Conservation (phyloP, 2,329 filamentous ascomycete species). For the Xenoacremonium recifei region DNA sequence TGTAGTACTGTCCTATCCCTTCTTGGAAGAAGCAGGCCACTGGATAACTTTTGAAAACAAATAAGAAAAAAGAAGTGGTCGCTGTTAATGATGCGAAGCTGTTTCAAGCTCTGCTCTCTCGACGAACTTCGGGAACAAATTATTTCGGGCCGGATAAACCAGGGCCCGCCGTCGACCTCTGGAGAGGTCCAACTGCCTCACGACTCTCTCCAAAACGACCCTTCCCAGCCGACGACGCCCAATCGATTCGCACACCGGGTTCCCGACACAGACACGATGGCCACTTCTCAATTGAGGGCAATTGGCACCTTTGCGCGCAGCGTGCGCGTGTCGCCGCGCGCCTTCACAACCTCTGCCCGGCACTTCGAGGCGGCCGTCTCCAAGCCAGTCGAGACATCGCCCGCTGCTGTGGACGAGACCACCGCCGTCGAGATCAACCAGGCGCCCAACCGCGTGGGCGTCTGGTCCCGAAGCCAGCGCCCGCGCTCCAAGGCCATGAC, state of each 20-base stretch:
- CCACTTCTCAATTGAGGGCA: slow-evolving; percentile 46
- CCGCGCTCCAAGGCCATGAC: slow-evolving; percentile 82
- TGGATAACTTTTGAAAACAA: too few relatives aligned
- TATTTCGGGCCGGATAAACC: slow-evolving; percentile 25
- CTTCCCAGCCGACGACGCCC: slow-evolving; percentile 20
- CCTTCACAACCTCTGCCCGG: slow-evolving; percentile 48
- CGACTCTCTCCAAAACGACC: slow-evolving; percentile 15
- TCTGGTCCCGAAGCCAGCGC: slow-evolving; percentile 87
- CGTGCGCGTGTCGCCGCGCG: slow-evolving; percentile 42
- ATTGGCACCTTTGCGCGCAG: slow-evolving; percentile 43
- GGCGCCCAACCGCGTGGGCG: slow-evolving; percentile 77
- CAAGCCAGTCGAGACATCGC: slow-evolving; percentile 39
- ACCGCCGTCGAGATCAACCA: slow-evolving; percentile 59
- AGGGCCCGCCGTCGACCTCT: slow-evolving; percentile 11
- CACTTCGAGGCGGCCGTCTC: slow-evolving; percentile 43
- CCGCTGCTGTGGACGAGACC: slow-evolving; percentile 42
- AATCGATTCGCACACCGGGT: slow-evolving; percentile 26
- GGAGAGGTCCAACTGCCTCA: slow-evolving; percentile 22
- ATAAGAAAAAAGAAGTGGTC: not conserved
- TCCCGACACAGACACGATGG: slow-evolving; percentile 32
- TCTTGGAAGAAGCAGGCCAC: too few relatives aligned
- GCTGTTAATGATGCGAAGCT: not conserved
- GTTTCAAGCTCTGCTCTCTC: not conserved
- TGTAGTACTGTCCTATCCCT: too few relatives aligned
- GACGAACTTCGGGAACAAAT: slow-evolving; percentile 14